Base-by-base conservation (phyloP, 805 yeast genomes). In the Candida andamanensis region DNA sequence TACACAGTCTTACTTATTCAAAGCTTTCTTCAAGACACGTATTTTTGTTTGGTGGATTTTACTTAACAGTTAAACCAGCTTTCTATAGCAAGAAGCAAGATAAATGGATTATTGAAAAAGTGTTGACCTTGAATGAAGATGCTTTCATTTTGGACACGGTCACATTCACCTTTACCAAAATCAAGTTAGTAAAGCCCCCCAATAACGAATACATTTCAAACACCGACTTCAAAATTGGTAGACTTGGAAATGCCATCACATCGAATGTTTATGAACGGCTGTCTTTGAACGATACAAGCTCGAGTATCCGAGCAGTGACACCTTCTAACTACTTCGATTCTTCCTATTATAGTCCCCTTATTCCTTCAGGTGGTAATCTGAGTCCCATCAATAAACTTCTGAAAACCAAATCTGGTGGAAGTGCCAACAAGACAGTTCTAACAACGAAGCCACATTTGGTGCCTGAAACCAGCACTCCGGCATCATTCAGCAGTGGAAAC, bases 41-140 rank as follows among this genome's bases (percentile, higher is more conserved):
- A 11, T 67, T 80, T 41, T 68, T 71, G 37, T 80, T 74, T 47
- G 94, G 90, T n/a, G 94, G 92, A 0, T 73, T 80, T 49, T 72
- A 71, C 32, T 35, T 64, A 14, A 38, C 41, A 15, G 45, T 46
- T 12, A 51, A 46, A 9, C 42, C 53, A 1, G 55, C 52, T 6
- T 33, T 35, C 2, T 51, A 57, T 35, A 35, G 44, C 5, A 45
- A 46, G 4, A 42, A 46, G 2, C 32, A 44, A 13, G 58, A 50
- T 36, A 39, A 56, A 37, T 56, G 74, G 72, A 28, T 61, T 39
- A 41, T 58, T 12, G 60, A 67, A 26, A 67, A 69, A 41, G 59
- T 63, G 15, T 57, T 78, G 3, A 54, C 53, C 5, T 44, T 80
- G 35, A 79, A 76, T 47, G 67, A 67, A 31, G 60, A 67, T 25